Evolutionary conservation across 1,284 basidiomycete species (phyloP).

Genomic region (Kwoniella shivajii): DNA sequence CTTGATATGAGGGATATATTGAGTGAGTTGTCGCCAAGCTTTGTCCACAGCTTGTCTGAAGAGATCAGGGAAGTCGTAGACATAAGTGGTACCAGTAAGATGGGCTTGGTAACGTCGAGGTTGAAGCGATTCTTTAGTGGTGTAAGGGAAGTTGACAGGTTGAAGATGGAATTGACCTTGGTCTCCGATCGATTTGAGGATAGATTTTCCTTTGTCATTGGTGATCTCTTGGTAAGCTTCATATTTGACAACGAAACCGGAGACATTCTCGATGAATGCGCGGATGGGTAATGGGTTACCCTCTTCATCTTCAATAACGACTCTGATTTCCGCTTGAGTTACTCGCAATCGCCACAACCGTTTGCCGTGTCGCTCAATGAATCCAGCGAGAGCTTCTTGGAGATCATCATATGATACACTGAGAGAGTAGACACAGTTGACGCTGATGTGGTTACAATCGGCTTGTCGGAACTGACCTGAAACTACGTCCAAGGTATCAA

Average conservation of each 20-base stretch:
- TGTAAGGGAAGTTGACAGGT: constrained; percentile 87
- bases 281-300: constrained; percentile 94
- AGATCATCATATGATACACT: constrained; percentile 95
- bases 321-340: constrained; percentile 93
- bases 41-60: constrained; percentile 96
- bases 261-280: constrained; percentile 97
- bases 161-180: constrained; percentile 91
- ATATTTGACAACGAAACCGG: constrained; percentile 97
- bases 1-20: constrained; percentile 66
- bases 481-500: constrained; percentile 93
- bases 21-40: constrained; percentile 78
- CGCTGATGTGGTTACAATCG: constrained; percentile 94
- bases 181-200: constrained; percentile 89
- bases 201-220: constrained; percentile 89
- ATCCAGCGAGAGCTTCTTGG: constrained; percentile 90
- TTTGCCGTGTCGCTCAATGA: constrained; percentile 97
- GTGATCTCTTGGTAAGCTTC: constrained; percentile 99
- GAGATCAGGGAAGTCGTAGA: constrained; percentile 98
- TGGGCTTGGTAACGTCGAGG: constrained; percentile 99
- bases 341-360: constrained; percentile 97
- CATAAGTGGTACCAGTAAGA: constrained; percentile 96
- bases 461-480: constrained; percentile 81
- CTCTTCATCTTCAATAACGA: constrained; percentile 88
- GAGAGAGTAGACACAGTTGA: constrained; percentile 98
- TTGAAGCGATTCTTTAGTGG: constrained; percentile 98